Conservation (phyloP, 2,329 filamentous ascomycete species). For the Aspergillus fischeri region DNA sequence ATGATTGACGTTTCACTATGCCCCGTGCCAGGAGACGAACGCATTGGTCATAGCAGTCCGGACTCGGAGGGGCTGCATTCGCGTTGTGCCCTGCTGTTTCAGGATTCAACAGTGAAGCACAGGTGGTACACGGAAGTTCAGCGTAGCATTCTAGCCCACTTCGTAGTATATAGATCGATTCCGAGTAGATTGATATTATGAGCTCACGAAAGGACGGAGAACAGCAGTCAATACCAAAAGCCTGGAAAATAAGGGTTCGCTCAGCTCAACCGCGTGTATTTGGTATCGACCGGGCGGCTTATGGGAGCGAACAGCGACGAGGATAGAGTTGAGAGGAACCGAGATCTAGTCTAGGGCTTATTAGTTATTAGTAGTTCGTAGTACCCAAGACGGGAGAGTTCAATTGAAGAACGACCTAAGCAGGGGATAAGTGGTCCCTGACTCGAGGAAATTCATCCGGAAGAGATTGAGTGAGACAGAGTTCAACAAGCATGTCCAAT, state of each 20-base stretch:
- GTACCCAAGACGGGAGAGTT: background rate
- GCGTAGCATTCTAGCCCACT: background rate
- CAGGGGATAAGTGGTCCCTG: slow-evolving; percentile 4
- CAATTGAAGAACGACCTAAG: slow-evolving; percentile 1
- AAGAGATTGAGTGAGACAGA: slow-evolving; percentile 13
- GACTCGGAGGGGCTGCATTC: slow-evolving; percentile 9
- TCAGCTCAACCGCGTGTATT: background rate
- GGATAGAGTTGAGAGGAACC: background rate
- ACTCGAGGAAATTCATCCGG: slow-evolving; percentile 1
- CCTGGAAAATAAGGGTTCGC: background rate
- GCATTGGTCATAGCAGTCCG: slow-evolving; percentile 13
- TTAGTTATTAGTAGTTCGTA: background rate
- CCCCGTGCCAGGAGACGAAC: background rate
- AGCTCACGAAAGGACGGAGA: background rate
- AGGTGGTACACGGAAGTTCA: slow-evolving; percentile 3
- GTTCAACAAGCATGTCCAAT: slow-evolving; percentile 9
- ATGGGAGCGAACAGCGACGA: background rate
- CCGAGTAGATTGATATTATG: background rate
- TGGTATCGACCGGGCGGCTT: slow-evolving; percentile 1
- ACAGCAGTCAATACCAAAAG: background rate
- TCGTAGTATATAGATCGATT: background rate
- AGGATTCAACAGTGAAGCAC: slow-evolving; percentile 19
- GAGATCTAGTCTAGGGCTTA: background rate
- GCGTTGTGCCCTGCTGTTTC: slow-evolving; percentile 14
- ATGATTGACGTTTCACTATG: background rate